phyloP scores from a whole-genome alignment of 1,284 basidiomycete genomes.

The Mycena sp. region DNA sequence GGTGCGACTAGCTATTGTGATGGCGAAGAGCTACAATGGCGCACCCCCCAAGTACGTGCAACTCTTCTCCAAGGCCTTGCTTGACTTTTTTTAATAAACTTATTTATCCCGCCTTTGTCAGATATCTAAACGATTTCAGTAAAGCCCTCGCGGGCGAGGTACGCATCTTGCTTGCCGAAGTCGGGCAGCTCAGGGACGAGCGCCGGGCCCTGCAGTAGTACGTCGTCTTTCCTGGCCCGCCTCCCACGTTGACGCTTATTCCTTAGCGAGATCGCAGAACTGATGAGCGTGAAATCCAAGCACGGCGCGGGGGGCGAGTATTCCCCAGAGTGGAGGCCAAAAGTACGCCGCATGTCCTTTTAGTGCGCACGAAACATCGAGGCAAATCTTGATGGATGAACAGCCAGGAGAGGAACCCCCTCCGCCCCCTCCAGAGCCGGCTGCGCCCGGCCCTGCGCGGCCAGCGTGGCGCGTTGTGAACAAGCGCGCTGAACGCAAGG shows the following conservation, averaged over 20 bases:
- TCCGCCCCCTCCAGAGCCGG: conserved; percentile 44
- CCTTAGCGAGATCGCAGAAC: conserved; percentile 75
- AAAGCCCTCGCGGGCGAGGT: conserved; percentile 70
- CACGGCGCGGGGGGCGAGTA: conserved; percentile 77
- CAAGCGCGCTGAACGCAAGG: conserved; percentile 53
- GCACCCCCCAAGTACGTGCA: conserved; percentile 29
- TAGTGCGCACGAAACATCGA: conserved; percentile 2
- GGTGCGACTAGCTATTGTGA: neutral
- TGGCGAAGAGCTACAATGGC: conserved; percentile 23
- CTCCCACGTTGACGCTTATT: neutral
- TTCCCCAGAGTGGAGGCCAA: conserved; percentile 70
- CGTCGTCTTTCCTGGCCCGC: conserved; percentile 39
- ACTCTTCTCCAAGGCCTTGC: neutral
- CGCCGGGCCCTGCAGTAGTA: conserved; percentile 74
- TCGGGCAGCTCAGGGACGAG: conserved; percentile 81
- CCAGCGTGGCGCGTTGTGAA: conserved; percentile 78
- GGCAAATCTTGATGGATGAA: conserved; percentile 16
- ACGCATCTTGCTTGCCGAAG: conserved; percentile 72
- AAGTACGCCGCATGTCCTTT: conserved; percentile 45
- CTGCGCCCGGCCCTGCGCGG: conserved; percentile 54
- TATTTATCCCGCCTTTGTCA: conserved; percentile 42
- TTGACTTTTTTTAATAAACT: too few species aligned
- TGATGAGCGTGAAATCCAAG: conserved; percentile 81
- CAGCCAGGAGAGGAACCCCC: conserved; percentile 41
- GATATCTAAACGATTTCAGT: conserved; percentile 77